Base-by-base conservation (phyloP, 2,329 filamentous ascomycete species). In the Thielaviopsis euricoi region DNA sequence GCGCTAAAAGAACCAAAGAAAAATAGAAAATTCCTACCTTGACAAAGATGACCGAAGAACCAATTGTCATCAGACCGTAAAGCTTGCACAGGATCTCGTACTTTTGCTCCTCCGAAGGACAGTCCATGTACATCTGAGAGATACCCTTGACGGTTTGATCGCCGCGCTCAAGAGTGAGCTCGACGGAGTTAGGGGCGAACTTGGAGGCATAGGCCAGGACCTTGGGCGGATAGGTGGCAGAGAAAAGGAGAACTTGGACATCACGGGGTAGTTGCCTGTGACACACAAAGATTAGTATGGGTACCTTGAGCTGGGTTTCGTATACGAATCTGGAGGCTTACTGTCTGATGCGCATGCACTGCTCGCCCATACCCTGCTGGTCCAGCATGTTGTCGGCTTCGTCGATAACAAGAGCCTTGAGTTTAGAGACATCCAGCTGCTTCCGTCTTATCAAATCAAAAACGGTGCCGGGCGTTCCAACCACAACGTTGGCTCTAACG, bases 321-420 rank as follows among this genome's bases (percentile, higher is more conserved):
- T 37, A 29, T 55, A 46, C 10, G 21, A 52, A n/a, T 10, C 1
- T 19, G 56, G 66, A 62, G n/a, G 73, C 82, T 66, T 72, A 93
- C 88, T 72, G 71, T 75, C 94, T 95, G 64, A 96, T 88, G 64
- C 90, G 83, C 65, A 89, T 80, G 71, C 91, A 97, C 72, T 98
- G 93, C 60, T 97, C 93, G 56, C 93, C 93, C 58, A 98, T 77
- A 55, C 93, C 91, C 71, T 95, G 89, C 71, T 91, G 86, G 67
- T 97, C 93, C 61, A 98, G 75, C 93, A 98, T 98, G 73, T 96
- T 97, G 73, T 98, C 93, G 59, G 93, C 93, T 74, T 98, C 93
- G 66, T 98, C 93, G 56, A 98, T 78, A 58, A 96, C 91, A 61
- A 98, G 78, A 9, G 95, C 80, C 69, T 83, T 87, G 64, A 98